phyloP scores from a whole-genome alignment of 148 eudicot genomes.

The Salicornia ramosissima region DNA sequence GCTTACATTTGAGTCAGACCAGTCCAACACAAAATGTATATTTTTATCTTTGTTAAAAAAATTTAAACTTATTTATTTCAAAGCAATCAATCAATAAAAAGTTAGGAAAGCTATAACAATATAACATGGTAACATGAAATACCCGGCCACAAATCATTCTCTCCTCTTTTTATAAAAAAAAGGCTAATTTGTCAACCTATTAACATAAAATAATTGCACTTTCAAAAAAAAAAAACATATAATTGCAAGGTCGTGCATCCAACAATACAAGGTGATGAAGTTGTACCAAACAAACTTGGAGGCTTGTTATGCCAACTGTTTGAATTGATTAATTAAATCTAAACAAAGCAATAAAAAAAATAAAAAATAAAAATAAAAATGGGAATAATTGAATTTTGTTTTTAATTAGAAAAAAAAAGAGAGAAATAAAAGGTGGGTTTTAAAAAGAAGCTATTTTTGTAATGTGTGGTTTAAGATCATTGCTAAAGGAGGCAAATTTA shows the following conservation, averaged over 20 bases:
- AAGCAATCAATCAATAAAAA: too few relatives aligned
- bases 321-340: not conserved
- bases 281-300: constrained; percentile 21
- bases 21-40: too few relatives aligned
- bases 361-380: too few relatives aligned
- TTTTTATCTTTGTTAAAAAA: too few relatives aligned
- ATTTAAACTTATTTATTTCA: too few relatives aligned
- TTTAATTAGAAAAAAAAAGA: not conserved
- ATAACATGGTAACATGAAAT: too few relatives aligned
- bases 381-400: not conserved
- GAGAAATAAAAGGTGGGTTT: not conserved
- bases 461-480: constrained; percentile 19
- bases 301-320: constrained; percentile 17
- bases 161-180: too few relatives aligned
- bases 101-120: too few relatives aligned
- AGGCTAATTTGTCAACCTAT: not conserved
- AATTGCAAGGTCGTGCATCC: constrained; percentile 25
- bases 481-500: constrained; percentile 20
- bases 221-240: too few relatives aligned
- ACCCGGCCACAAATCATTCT: too few relatives aligned
- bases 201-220: too few relatives aligned
- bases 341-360: not conserved
- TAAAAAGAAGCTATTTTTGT: constrained; percentile 19
- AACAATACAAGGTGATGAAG: constrained; percentile 11
- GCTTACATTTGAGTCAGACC: too few relatives aligned